Conservation (phyloP, 2,329 filamentous ascomycete species). For the Akanthomyces muscarius region DNA sequence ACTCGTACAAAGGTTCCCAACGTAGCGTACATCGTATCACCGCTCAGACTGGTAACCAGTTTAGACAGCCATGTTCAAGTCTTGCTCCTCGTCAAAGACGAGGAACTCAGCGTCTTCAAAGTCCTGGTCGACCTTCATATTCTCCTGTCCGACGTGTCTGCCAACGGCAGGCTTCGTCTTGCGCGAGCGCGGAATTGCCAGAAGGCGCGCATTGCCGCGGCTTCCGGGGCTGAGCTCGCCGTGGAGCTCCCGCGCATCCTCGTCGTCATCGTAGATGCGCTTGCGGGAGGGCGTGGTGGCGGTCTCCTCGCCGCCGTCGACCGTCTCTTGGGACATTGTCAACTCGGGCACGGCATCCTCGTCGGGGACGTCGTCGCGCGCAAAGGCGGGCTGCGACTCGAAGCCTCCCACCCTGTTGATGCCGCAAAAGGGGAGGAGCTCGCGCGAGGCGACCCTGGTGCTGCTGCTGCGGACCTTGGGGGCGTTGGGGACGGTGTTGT, state of each 20-base stretch:
- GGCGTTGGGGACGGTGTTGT: slow-evolving; percentile 25
- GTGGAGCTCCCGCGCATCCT: slow-evolving; percentile 35
- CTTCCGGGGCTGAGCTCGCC: slow-evolving; percentile 39
- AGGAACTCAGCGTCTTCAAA: slow-evolving; percentile 69
- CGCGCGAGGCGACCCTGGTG: slow-evolving; percentile 40
- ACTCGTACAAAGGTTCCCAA: neutral
- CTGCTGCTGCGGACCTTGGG: slow-evolving; percentile 19
- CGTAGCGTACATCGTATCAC: slow-evolving; percentile 11
- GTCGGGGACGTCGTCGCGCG: slow-evolving; percentile 25
- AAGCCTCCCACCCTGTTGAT: slow-evolving; percentile 71
- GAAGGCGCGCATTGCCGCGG: slow-evolving; percentile 38
- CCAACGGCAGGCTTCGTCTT: slow-evolving; percentile 24
- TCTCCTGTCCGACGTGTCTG: slow-evolving; percentile 42
- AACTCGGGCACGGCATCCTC: slow-evolving; percentile 44
- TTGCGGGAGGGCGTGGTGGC: slow-evolving; percentile 37
- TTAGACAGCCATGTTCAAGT: slow-evolving; percentile 35
- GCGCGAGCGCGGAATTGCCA: slow-evolving; percentile 45
- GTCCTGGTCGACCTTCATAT: slow-evolving; percentile 45
- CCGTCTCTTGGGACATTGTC: slow-evolving; percentile 54
- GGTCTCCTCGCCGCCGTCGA: slow-evolving; percentile 32
- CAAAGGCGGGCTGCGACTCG: slow-evolving; percentile 51
- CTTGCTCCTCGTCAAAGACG: slow-evolving; percentile 41
- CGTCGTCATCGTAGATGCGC: slow-evolving; percentile 44
- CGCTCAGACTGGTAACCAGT: neutral
- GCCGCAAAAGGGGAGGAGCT: slow-evolving; percentile 77